Conservation (phyloP, 202 grass and related monocot species). For the Cymbopogon flexuosus region DNA sequence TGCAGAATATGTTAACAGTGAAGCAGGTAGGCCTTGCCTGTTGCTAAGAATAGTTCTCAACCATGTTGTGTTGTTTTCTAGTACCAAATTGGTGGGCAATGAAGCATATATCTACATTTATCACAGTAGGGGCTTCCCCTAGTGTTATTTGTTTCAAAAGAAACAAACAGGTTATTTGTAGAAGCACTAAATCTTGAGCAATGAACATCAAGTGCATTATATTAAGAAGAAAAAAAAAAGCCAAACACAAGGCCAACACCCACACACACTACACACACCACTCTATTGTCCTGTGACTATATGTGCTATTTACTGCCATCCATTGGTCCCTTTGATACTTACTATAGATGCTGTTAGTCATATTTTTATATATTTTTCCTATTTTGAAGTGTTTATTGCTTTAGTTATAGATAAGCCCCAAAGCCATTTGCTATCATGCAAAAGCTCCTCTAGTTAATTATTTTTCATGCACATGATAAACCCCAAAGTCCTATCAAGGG, state of each 20-base stretch:
- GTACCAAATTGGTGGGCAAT: neutral
- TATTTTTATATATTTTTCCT: neutral
- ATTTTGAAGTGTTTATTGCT: neutral
- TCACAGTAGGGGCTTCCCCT: neutral
- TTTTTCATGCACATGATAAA: neutral
- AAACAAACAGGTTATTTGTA: neutral
- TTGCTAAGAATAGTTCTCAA: constrained; percentile 2
- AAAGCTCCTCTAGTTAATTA: too few species aligned
- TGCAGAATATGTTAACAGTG: constrained; percentile 80
- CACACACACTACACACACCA: too few species aligned
- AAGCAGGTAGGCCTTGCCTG: constrained; percentile 58
- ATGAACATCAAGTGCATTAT: neutral
- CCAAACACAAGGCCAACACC: too few species aligned
- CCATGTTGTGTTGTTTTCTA: neutral
- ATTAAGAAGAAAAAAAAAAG: too few species aligned
- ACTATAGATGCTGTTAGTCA: neutral
- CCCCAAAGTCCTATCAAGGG: neutral
- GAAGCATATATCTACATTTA: neutral
- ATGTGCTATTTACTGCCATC: neutral
- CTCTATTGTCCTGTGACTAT: too few species aligned
- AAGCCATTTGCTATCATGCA: neutral
- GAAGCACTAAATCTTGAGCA: neutral
- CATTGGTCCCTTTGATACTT: neutral
- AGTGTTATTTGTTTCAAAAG: neutral
- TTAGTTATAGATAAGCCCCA: neutral